Evolutionary conservation across 257 asterid genomes (phyloP).

Genomic region (Linderniella brevidens): DNA sequence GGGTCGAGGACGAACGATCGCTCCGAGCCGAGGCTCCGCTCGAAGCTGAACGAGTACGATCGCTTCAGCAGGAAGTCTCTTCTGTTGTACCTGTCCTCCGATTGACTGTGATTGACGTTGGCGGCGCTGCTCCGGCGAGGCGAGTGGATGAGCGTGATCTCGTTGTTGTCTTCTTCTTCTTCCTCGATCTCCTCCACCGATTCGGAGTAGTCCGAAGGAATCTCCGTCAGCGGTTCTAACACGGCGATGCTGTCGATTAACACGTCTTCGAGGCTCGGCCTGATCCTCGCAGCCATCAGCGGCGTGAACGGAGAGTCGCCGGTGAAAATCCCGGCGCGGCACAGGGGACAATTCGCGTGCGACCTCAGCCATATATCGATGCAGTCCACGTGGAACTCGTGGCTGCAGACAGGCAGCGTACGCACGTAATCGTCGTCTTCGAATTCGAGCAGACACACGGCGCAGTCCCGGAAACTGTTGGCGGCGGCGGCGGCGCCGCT

Average conservation of each 20-base stretch:
- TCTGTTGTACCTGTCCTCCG: conserved; percentile 54
- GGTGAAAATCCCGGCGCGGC: conserved; percentile 68
- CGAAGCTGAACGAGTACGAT: conserved; percentile 85
- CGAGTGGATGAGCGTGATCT: conserved; percentile 36
- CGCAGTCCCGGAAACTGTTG: conserved; percentile 39
- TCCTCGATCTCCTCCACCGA: conserved; percentile 11
- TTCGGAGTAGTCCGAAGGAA: conserved; percentile 30
- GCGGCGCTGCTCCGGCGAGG: conserved; percentile 28
- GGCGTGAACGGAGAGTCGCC: conserved; percentile 81
- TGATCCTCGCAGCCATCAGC: conserved; percentile 73
- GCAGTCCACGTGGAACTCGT: conserved; percentile 88
- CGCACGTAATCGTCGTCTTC: conserved; percentile 73
- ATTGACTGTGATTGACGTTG: conserved; percentile 10
- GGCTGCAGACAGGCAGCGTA: conserved; percentile 71
- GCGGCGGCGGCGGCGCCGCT: conserved; percentile 63
- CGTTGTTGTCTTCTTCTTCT: neutral
- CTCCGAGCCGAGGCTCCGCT: conserved; percentile 74
- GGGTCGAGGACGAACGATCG: conserved; percentile 45
- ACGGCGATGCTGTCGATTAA: conserved; percentile 32
- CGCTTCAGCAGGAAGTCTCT: conserved; percentile 69
- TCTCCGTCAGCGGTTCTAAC: conserved; percentile 38
- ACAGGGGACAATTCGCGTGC: conserved; percentile 90
- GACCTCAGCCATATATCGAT: conserved; percentile 92
- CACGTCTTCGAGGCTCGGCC: conserved; percentile 76
- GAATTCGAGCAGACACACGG: conserved; percentile 79